Conservation (phyloP, 768 basidiomycete genomes). For the Guyanaporus albipodus region DNA sequence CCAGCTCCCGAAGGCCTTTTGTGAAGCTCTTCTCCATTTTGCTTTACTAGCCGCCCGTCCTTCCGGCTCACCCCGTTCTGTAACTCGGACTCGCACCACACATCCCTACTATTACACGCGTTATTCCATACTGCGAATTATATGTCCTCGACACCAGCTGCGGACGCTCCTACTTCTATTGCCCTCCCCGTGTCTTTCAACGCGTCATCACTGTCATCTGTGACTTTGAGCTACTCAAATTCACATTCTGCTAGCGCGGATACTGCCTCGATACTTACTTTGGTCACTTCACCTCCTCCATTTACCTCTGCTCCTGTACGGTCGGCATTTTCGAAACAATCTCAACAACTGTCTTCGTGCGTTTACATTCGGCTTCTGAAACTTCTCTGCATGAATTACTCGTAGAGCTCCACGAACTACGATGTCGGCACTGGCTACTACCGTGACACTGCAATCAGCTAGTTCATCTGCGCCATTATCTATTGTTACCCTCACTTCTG, state of each 20-base stretch:
- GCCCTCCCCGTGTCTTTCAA: slow-evolving; percentile 7
- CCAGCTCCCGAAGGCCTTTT: background rate
- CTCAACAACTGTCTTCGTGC: slow-evolving; percentile 21
- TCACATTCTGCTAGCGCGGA: slow-evolving; percentile 11
- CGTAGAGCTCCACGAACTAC: slow-evolving; percentile 10
- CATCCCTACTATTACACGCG: slow-evolving; percentile 6
- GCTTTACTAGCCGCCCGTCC: slow-evolving; percentile 2
- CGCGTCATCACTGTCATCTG: slow-evolving; percentile 7
- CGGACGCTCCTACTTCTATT: slow-evolving; percentile 11
- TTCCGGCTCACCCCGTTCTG: slow-evolving; percentile 1
- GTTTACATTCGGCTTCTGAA: slow-evolving; percentile 11
- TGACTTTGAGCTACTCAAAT: slow-evolving; percentile 1
- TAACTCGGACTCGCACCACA: slow-evolving; percentile 5
- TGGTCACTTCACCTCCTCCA: slow-evolving; percentile 19
- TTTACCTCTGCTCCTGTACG: slow-evolving; percentile 11
- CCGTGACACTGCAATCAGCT: slow-evolving; percentile 9
- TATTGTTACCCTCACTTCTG: slow-evolving; percentile 7
- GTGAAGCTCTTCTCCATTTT: slow-evolving; percentile 5
- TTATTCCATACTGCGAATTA: slow-evolving; percentile 6
- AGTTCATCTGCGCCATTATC: slow-evolving; percentile 12
- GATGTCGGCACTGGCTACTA: slow-evolving; percentile 9
- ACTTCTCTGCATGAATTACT: slow-evolving; percentile 14
- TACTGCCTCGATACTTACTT: slow-evolving; percentile 20
- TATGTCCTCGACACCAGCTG: slow-evolving; percentile 22
- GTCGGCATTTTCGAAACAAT: slow-evolving; percentile 9